Evolutionary conservation across 2,329 filamentous ascomycete species (phyloP), one percentile per base, ranked within the genome.

Genomic region (Venturia nashicola): DNA sequence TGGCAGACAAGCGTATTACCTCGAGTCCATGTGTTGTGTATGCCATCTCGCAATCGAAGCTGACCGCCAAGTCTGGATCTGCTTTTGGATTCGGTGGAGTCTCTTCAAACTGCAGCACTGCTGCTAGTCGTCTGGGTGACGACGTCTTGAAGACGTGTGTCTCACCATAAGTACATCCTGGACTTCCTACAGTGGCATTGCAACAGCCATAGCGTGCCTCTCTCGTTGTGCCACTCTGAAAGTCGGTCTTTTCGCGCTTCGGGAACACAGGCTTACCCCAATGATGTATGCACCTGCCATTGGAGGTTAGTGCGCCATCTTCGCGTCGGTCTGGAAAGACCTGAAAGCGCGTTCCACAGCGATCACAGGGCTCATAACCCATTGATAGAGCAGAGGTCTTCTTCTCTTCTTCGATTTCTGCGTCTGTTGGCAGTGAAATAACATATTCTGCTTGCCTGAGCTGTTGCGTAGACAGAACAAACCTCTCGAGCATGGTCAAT

Each of bases 31-130:
- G 76, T 0, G 90, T 89, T 0, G 95, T 99, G 72, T 96, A 97
- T 5, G 90, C 90, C 94, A 99, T 99, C 72, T 99, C 94, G 70
- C 94, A 97, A 73, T 99, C 94, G 70, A 99, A 93, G 67, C 86
- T 88, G 12, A 97, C 85, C 2, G 88, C 90, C 43, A 83, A 83
- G 1, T 71, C 60, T 42, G 68, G 67, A 3, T 70, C 67, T 0
- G 69, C 71, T 14, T 76, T 69, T 1, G 77, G 73, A 68, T 91
- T 91, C 14, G 80, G 75, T 0, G 92, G 92, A 0, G 94, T 97
- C 66, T 84, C 76, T 64, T 85, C 82, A 72, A 95, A 99, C 61
- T 93, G 91, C 69, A 95, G 81, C 3, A 93, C 77, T 0, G 86
- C 78, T 0, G 91, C 91, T 34, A 99, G 80, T 27, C 91, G 82